Evolutionary conservation across 495 filamentous ascomycete species (phyloP).

Genomic region (Lepidopterella palustris): DNA sequence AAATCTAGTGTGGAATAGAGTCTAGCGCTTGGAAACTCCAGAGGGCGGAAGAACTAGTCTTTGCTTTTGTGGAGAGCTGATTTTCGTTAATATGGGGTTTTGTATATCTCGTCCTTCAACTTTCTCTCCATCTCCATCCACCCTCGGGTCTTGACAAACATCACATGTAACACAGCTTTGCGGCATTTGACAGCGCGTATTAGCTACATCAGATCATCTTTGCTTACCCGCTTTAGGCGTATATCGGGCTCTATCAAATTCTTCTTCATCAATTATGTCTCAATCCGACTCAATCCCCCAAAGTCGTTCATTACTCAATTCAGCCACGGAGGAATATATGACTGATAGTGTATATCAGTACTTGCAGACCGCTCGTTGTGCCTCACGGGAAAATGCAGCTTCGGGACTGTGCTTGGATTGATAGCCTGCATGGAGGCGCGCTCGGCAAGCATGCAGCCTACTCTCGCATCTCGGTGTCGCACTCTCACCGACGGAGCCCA

Average conservation of each 20-base stretch:
- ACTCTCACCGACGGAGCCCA: neutral
- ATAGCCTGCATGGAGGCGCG: neutral
- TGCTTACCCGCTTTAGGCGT: neutral
- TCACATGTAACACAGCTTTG: neutral
- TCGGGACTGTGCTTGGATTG: constrained; percentile 1
- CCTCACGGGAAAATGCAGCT: neutral
- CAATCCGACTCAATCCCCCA: neutral
- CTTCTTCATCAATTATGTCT: neutral
- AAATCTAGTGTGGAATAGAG: neutral
- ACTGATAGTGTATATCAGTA: neutral
- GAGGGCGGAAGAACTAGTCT: neutral
- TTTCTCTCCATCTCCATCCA: neutral
- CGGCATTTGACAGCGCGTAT: neutral
- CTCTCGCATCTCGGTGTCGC: neutral
- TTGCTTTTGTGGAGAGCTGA: neutral
- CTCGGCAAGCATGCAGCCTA: constrained; percentile 4
- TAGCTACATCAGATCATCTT: neutral
- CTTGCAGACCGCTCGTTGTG: neutral
- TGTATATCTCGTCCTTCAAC: neutral
- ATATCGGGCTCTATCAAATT: neutral
- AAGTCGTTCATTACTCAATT: neutral
- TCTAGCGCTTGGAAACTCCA: neutral
- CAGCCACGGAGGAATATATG: neutral
- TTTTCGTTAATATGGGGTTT: neutral
- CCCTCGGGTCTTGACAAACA: neutral